Evolutionary conservation across 2,329 filamentous ascomycete genomes (phyloP).

Genomic region (Pseudogymnoascus sp.): DNA sequence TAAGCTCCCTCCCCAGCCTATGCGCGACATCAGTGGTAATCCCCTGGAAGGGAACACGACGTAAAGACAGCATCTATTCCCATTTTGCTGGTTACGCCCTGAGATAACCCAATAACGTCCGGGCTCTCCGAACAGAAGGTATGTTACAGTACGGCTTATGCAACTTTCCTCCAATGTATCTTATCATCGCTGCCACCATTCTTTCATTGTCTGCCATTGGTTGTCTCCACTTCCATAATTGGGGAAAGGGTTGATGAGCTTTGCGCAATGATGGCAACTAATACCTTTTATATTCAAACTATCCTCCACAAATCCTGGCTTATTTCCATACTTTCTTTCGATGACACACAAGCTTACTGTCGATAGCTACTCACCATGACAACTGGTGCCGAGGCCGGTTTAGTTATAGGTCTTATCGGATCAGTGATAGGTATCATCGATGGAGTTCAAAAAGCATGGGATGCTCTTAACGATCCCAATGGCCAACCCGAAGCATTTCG

Average conservation of each 20-base stretch:
- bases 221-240: too few relatives aligned
- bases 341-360: neutral
- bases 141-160: neutral
- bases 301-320: neutral
- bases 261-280: neutral
- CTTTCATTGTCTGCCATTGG: neutral
- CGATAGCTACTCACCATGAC: slow-evolving; percentile 13
- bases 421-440: slow-evolving; percentile 19
- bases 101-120: neutral
- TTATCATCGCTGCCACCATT: neutral
- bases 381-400: slow-evolving; percentile 13
- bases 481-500: slow-evolving; percentile 21
- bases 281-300: neutral
- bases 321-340: neutral
- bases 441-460: slow-evolving; percentile 17
- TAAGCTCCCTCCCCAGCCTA: neutral
- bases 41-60: neutral
- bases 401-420: slow-evolving; percentile 18
- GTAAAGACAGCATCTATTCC: neutral
- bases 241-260: neutral
- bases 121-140: neutral
- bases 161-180: neutral
- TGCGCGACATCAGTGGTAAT: neutral
- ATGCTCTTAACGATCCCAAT: slow-evolving; percentile 20
- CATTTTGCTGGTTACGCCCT: neutral